A percentile compares a stretch with the other conserved stretches of the same genome.
phyloP scores from a whole-genome alignment of 2,329 filamentous ascomycete genomes.

The Chaetoscypha palmicola region DNA sequence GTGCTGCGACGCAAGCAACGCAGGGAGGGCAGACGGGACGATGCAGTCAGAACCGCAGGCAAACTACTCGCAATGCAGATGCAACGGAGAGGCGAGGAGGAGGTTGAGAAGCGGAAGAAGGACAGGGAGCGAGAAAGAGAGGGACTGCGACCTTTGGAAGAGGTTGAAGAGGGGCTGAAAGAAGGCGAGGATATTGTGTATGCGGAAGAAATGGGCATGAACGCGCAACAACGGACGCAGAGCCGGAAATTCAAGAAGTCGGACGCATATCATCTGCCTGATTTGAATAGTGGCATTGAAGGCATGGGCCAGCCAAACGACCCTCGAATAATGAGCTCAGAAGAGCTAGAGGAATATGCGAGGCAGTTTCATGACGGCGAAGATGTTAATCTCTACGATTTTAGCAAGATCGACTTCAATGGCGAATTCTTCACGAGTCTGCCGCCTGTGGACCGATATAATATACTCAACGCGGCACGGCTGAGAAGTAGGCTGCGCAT shows the following conservation, averaged over 20 bases:
- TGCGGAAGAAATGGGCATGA: slow-evolving; percentile 82
- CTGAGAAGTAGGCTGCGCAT: slow-evolving; percentile 83
- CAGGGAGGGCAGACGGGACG: slow-evolving; percentile 82
- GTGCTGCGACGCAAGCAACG: slow-evolving; percentile 71
- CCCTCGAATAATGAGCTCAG: slow-evolving; percentile 90
- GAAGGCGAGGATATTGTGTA: slow-evolving; percentile 70
- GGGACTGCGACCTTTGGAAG: slow-evolving; percentile 35
- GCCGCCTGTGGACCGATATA: slow-evolving; percentile 86
- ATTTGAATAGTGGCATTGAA: slow-evolving; percentile 68
- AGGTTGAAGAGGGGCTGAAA: slow-evolving; percentile 62
- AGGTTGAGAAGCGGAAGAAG: slow-evolving; percentile 56
- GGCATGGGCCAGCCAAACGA: slow-evolving; percentile 88
- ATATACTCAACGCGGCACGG: slow-evolving; percentile 91
- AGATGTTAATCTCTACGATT: slow-evolving; percentile 88
- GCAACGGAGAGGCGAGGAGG: slow-evolving; percentile 82
- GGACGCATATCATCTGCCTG: slow-evolving; percentile 91
- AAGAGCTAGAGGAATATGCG: slow-evolving; percentile 91
- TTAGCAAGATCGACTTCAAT: slow-evolving; percentile 97
- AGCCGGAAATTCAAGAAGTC: slow-evolving; percentile 79
- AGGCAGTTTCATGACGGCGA: slow-evolving; percentile 86
- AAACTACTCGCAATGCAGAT: slow-evolving; percentile 92
- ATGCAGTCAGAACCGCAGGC: slow-evolving; percentile 85
- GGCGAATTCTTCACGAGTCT: slow-evolving; percentile 91
- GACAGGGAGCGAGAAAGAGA: slow-evolving; percentile 33
- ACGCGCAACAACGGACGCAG: slow-evolving; percentile 64